Percentiles rank a stretch among this genome's conserved stretches.
These are phyloP conservation scores for Fraxinus quadrangulata DNA, from an alignment of 257 asterid species.

Conservation along the genomic window DNA sequence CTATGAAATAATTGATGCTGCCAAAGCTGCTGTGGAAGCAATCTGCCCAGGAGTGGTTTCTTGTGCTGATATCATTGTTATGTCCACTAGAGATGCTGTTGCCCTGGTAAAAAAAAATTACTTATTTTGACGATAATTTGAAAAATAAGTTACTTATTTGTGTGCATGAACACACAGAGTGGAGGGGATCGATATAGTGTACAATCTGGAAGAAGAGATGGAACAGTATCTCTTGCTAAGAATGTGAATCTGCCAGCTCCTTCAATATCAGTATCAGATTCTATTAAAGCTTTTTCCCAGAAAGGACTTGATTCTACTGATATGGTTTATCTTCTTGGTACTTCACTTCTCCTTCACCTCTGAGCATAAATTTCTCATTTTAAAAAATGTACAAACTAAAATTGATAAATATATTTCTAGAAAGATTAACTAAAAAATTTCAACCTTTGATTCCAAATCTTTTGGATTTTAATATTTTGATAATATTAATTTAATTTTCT, in stretches of 20 bases:
- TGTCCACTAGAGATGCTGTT: constrained; percentile 66
- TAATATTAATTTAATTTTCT: too few relatives aligned
- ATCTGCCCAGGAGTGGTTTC: constrained; percentile 54
- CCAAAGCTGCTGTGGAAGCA: constrained; percentile 45
- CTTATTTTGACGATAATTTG: neutral
- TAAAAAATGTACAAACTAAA: too few relatives aligned
- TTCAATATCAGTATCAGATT: constrained; percentile 37
- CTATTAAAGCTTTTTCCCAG: constrained; percentile 37
- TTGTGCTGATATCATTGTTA: constrained; percentile 62
- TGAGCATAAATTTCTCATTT: too few relatives aligned
- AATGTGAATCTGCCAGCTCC: constrained; percentile 62
- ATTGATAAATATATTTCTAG: too few relatives aligned
- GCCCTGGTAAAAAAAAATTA: constrained; percentile 30
- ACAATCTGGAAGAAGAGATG: constrained; percentile 55
- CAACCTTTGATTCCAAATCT: too few relatives aligned
- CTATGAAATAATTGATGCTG: constrained; percentile 49
- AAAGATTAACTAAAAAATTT: too few relatives aligned
- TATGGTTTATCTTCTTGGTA: constrained; percentile 67
- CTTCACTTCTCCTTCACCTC: too few relatives aligned
- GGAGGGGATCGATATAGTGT: constrained; percentile 55
- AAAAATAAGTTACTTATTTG: neutral
- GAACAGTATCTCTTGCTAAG: constrained; percentile 26
- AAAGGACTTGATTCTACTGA: constrained; percentile 45
- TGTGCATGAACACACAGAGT: constrained; percentile 22
- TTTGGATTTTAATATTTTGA: too few relatives aligned